These are phyloP conservation scores for Lachancea sp. DNA, from an alignment of 805 yeast species.

Conservation along the genomic window DNA sequence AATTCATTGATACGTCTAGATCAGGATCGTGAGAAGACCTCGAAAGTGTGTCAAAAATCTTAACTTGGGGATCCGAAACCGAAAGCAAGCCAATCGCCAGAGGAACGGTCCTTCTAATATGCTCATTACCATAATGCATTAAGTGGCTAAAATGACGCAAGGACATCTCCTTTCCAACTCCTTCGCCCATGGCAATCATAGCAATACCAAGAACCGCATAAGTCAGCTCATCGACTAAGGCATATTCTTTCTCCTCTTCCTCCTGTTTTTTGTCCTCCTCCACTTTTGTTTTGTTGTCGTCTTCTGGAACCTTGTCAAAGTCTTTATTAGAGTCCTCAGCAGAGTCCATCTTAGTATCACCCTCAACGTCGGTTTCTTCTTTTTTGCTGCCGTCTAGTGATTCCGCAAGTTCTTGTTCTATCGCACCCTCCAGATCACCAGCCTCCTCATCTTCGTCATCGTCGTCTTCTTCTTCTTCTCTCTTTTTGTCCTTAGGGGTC, in stretches of 20 bases:
- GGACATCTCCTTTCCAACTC: conserved; percentile 95
- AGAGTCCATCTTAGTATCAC: conserved; percentile 44
- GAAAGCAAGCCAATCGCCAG: conserved; percentile 96
- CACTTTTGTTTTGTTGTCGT: conserved; percentile 26
- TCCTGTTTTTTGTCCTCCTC: conserved; percentile 25
- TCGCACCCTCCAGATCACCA: conserved; percentile 36
- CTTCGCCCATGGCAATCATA: conserved; percentile 94
- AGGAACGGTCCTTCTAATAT: conserved; percentile 90
- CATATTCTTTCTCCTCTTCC: conserved; percentile 29
- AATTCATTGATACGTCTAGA: conserved; percentile 86
- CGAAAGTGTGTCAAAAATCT: conserved; percentile 91
- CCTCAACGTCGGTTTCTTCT: conserved; percentile 25
- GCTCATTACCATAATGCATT: conserved; percentile 94
- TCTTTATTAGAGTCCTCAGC: conserved; percentile 37
- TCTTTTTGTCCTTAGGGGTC: conserved; percentile 58
- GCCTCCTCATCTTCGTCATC: conserved; percentile 44
- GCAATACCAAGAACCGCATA: conserved; percentile 94
- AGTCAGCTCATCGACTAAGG: conserved; percentile 42
- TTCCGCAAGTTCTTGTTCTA: conserved; percentile 29
- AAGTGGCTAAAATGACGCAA: conserved; percentile 94
- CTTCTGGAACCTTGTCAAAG: conserved; percentile 26
- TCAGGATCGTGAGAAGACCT: conserved; percentile 96
- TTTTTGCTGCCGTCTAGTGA: conserved; percentile 19
- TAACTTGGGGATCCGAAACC: conserved; percentile 92
- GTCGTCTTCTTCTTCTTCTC: conserved; percentile 53